Evolutionary conservation across 306 rosid genomes (phyloP), one percentile per base, ranked within the genome.

Genomic region (Geum urbanum): DNA sequence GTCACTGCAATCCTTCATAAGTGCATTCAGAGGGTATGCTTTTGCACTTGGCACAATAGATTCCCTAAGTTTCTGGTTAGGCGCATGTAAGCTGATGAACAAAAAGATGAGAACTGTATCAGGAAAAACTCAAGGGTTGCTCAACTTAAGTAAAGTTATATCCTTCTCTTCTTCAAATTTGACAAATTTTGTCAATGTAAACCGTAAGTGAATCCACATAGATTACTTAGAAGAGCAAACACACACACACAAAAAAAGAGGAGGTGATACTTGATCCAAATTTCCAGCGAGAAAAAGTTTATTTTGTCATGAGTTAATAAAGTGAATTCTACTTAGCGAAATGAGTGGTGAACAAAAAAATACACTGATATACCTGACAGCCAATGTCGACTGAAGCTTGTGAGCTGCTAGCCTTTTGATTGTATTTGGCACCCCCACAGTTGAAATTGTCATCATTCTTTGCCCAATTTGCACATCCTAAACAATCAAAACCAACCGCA

Each of bases 361-460:
- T 7, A 32, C 2, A 12, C 11, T 51, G 15, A 61, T 27, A 69
- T 81, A 94, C 98, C 98, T 94, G 86, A 94, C 92, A 14, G 98
- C 98, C 87, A 94, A 77, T 46, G 98, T 90, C 50, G 98, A 94
- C 73, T 94, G 98, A 83, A 94, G 97, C 76, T 90, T 94, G 84
- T 88, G 92, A 72, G 98, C 78, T 73, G 98, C 98, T 78, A 94
- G 78, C 89, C 57, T 90, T 81, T 78, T 87, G 63, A 94, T 86
- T 47, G 98, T 90, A 82, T 94, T 94, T 57, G 98, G 98, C 81
- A 90, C 98, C 6, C 98, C 98, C 71, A 94, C 98, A 3, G 98
- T 94, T 68, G 97, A 90, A 62, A 94, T 88, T 72, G 98, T 94
- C 66, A 94, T 94, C 98, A 94, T 88, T 81, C 98, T 84, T 84